Evolutionary conservation across 306 rosid species (phyloP), one percentile per base, ranked within the genome.

Genomic region (Vachellia pachyceras): DNA sequence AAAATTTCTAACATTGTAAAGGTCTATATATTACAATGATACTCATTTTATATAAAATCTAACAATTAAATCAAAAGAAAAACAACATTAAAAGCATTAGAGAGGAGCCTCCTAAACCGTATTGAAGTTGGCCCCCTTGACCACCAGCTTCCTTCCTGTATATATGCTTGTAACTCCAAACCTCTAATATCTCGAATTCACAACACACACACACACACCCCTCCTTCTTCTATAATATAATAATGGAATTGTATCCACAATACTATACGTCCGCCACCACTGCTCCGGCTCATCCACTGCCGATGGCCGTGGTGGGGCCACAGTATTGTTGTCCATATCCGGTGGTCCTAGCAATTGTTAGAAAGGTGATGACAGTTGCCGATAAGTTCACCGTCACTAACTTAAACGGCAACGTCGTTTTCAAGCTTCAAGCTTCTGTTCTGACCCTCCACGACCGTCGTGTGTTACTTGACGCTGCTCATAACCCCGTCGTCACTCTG

Each of bases 351-450:
- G 67, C 84, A 1, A 40, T 91, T 3, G 90, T 85, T 11, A 78
- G 72, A 61, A 86, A 91, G 63, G 87, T 84, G 3, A 17, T 75
- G 60, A 47, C 83, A 18, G 6, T 87, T 2, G 85, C 77, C 5
- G 89, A 81, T 3, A 86, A 75, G 80, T 88, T 88, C 42, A 63
- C 37, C 5, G 90, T 88, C 69, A 80, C 88, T 0, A 92, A 89
- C 64, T 42, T 80, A 0, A 86, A 88, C 45, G 89, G 86, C 37
- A 88, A 80, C 82, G 47, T 83, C 14, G 69, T 88, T 45, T 87
- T 91, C 79, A 87, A 87, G 75, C 77, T 91, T 0, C 85, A 82
- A 11, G 88, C 83, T 2, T 73, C 88, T 36, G 54, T 85, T 22
- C 3, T 82, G 5, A 60, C 42, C 37, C 36, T 79, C 13, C 90